Conservation (phyloP, 1,284 basidiomycete species). For the Trametes pubescens region DNA sequence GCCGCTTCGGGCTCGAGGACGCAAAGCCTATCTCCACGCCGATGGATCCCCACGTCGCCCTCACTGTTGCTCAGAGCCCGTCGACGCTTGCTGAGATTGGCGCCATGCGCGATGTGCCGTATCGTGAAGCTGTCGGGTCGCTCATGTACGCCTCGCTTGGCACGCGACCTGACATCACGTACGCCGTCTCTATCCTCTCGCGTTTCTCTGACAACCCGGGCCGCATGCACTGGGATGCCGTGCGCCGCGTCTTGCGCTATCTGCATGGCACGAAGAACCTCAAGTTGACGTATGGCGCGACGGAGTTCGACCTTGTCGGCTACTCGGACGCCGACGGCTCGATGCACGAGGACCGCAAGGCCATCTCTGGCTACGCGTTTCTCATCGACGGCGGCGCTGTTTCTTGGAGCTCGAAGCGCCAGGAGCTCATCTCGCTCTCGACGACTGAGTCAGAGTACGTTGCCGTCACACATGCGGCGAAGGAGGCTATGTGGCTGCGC, state of each 20-base stretch:
- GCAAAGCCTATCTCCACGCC: neutral
- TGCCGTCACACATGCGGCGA: conserved; percentile 13
- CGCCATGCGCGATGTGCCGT: conserved; percentile 10
- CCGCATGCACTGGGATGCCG: conserved; percentile 31
- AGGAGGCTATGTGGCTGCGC: conserved; percentile 38
- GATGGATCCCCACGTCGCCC: neutral
- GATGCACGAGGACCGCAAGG: conserved; percentile 32
- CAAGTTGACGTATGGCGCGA: conserved; percentile 5
- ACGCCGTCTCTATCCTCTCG: conserved; percentile 7
- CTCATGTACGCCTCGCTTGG: conserved; percentile 16
- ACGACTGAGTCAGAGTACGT: conserved; percentile 32
- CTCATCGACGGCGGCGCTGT: conserved; percentile 39
- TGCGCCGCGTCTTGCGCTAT: conserved; percentile 32
- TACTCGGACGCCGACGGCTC: conserved; percentile 14
- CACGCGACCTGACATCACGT: conserved; percentile 21
- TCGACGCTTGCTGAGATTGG: neutral
- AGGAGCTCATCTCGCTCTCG: conserved; percentile 28
- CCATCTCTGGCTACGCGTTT: conserved; percentile 41
- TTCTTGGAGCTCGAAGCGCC: conserved; percentile 35
- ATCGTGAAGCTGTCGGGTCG: conserved; percentile 12
- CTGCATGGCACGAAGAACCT: conserved; percentile 13
- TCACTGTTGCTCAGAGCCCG: neutral
- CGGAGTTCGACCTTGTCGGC: neutral
- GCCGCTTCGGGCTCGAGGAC: neutral
- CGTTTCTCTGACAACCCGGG: conserved; percentile 19